phyloP scores from a whole-genome alignment of 805 yeast species.

The Kodamaea sagamina region DNA sequence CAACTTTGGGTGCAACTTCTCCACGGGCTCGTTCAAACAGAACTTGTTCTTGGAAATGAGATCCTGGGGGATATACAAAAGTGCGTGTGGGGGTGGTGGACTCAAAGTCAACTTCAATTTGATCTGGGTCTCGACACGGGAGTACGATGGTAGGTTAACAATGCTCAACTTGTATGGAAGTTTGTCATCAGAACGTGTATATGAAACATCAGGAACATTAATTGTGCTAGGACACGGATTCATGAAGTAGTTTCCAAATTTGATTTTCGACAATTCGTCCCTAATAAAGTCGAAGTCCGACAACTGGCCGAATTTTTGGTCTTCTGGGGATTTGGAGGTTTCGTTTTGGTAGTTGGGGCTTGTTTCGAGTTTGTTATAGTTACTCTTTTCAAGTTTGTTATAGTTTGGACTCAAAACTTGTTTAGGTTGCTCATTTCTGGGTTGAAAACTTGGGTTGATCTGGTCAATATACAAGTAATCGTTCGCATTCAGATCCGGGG shows the following conservation, averaged over 20 bases:
- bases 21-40: constrained; percentile 57
- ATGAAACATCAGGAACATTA: constrained; percentile 33
- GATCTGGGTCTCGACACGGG: constrained; percentile 95
- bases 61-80: constrained; percentile 82
- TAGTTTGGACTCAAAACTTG: no score
- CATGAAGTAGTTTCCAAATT: constrained; percentile 51
- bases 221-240: constrained; percentile 37
- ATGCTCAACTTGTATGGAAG: constrained; percentile 55
- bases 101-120: constrained; percentile 66
- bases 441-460: no score
- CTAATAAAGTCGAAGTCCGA: constrained; percentile 47
- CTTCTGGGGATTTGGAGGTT: no score
- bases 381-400: no score
- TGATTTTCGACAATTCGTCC: constrained; percentile 51
- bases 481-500: not conserved
- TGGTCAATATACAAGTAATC: no score
- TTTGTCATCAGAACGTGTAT: constrained; percentile 29
- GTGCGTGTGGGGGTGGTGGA: constrained; percentile 74
- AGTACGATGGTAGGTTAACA: constrained; percentile 69
- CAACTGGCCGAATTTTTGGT: no score
- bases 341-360: no score
- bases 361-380: not conserved
- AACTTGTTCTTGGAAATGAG: constrained; percentile 85
- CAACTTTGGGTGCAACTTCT: constrained; percentile 42
- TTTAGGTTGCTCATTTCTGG: no score